A percentile compares a stretch with the other conserved stretches of the same genome.
Evolutionary conservation across 139 green algal species (phyloP).

Genomic region (Penium margaritaceum): DNA sequence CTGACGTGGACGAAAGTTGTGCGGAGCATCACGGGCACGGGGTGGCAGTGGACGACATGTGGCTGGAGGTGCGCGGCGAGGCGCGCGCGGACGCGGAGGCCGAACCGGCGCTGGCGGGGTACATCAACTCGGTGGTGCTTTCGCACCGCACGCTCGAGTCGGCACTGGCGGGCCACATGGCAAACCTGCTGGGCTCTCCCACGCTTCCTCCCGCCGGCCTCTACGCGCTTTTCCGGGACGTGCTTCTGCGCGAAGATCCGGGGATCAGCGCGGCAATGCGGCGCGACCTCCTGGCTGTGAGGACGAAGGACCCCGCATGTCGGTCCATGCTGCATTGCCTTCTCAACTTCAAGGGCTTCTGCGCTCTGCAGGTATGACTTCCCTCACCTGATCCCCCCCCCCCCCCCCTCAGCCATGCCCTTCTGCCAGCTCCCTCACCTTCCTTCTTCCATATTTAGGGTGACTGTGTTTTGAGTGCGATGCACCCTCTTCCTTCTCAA

Average conservation of each 20-base stretch:
- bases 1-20: no score
- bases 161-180: slow-evolving; percentile 77
- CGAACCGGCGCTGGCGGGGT: slow-evolving; percentile 80
- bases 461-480: no score
- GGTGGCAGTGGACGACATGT: no score
- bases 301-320: slow-evolving; percentile 54
- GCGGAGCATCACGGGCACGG: no score
- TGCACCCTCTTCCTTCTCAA: no score
- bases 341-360: slow-evolving; percentile 57
- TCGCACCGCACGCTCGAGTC: slow-evolving; percentile 73
- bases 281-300: slow-evolving; percentile 48
- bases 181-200: slow-evolving; percentile 79
- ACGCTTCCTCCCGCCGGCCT: slow-evolving; percentile 86
- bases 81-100: slow-evolving; percentile 41
- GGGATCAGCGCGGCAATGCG: slow-evolving; percentile 14
- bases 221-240: slow-evolving; percentile 63
- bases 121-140: slow-evolving; percentile 83
- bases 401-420: no score
- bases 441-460: no score
- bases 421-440: no score
- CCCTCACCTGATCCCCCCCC: no score
- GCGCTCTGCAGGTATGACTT: no score
- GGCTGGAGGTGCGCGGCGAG: slow-evolving; percentile 41
- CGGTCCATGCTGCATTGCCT: slow-evolving; percentile 39
- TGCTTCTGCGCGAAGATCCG: neutral